These are phyloP conservation scores for Cladobotryum protrusum DNA, from an alignment of 2,329 filamentous ascomycete species.

Conservation along the genomic window DNA sequence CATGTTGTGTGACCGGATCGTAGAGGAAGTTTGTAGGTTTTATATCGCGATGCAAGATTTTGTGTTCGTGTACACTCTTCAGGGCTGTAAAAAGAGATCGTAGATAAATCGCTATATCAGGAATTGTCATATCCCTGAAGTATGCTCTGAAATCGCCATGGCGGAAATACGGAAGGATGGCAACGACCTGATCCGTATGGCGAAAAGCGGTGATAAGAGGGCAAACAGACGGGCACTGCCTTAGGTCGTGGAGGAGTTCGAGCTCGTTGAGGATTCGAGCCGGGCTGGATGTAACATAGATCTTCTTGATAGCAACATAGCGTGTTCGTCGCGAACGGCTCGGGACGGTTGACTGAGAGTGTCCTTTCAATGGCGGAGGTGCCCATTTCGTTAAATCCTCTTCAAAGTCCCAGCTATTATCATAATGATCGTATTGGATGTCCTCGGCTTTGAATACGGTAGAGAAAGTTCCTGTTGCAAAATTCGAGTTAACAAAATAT, in stretches of 20 bases:
- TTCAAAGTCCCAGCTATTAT: slow-evolving; percentile 81
- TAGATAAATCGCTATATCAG: slow-evolving; percentile 86
- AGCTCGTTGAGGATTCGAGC: slow-evolving; percentile 93
- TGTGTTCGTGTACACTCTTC: slow-evolving; percentile 71
- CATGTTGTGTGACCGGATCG: slow-evolving; percentile 70
- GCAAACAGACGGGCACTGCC: slow-evolving; percentile 77
- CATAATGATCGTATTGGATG: slow-evolving; percentile 72
- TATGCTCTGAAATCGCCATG: slow-evolving; percentile 94
- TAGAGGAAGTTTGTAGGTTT: slow-evolving; percentile 98
- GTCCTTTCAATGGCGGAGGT: slow-evolving; percentile 58
- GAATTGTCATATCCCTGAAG: slow-evolving; percentile 81
- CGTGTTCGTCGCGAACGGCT: slow-evolving; percentile 41
- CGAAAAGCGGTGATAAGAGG: slow-evolving; percentile 97
- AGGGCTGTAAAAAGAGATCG: slow-evolving; percentile 82
- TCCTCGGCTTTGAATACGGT: slow-evolving; percentile 99
- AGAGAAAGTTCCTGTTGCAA: slow-evolving; percentile 78
- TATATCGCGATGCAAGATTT: slow-evolving; percentile 90
- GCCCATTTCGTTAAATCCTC: slow-evolving; percentile 61
- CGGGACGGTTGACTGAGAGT: slow-evolving; percentile 31
- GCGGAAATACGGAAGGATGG: slow-evolving; percentile 89
- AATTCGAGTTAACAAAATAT: not conserved
- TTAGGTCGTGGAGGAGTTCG: slow-evolving; percentile 82
- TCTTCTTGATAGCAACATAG: slow-evolving; percentile 97
- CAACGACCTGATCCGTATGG: slow-evolving; percentile 87
- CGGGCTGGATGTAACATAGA: slow-evolving; percentile 96